Conservation (phyloP, 164 flowering plant species). For the Aristolochia contorta region DNA sequence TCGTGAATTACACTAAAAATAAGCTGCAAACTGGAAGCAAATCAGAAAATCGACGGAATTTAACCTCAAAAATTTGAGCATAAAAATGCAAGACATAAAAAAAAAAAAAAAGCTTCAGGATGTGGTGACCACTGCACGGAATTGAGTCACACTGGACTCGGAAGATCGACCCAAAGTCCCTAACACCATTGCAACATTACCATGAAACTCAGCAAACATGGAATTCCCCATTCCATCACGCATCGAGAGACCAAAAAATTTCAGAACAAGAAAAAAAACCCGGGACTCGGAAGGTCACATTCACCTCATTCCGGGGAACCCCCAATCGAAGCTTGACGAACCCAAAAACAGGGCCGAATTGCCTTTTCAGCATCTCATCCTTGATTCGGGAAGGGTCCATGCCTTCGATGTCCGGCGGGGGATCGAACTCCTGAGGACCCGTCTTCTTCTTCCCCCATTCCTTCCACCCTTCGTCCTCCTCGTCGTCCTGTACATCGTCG, state of each 20-base stretch:
- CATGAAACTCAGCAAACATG: background rate
- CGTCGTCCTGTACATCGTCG: constrained; percentile 85
- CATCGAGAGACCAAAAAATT: background rate
- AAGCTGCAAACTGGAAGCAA: background rate
- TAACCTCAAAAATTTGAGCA: too few relatives aligned
- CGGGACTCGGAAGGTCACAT: background rate
- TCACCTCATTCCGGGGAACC: constrained; percentile 45
- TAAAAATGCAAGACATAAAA: too few relatives aligned
- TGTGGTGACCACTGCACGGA: too few relatives aligned
- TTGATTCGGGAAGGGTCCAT: constrained; percentile 44
- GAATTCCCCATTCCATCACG: background rate
- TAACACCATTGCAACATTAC: background rate
- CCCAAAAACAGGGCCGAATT: constrained; percentile 57
- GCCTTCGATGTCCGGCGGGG: constrained; percentile 47
- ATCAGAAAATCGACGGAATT: background rate
- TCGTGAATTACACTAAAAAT: background rate
- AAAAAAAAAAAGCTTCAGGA: too few relatives aligned
- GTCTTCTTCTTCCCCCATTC: constrained; percentile 62
- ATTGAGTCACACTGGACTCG: too few relatives aligned
- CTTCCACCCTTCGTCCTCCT: constrained; percentile 90
- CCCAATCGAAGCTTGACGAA: constrained; percentile 88
- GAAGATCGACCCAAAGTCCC: background rate
- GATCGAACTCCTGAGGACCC: constrained; percentile 33
- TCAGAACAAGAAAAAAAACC: background rate
- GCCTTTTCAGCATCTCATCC: constrained; percentile 58